Conservation (phyloP, 2,329 filamentous ascomycete species). For the Sclerotinia nivalis region DNA sequence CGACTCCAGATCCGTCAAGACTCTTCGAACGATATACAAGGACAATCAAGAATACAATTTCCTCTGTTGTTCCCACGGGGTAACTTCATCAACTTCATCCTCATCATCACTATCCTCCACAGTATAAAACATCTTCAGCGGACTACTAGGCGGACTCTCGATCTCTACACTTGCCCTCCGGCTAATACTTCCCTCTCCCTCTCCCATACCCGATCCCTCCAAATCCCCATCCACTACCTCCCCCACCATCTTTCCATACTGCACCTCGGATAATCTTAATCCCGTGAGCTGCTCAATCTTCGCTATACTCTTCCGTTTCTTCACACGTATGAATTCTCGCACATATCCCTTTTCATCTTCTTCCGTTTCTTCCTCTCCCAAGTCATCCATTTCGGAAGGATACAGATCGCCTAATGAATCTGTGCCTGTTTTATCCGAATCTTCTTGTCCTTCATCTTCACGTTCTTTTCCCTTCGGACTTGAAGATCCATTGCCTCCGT, state of each 20-base stretch:
- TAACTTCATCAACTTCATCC: conserved; percentile 5
- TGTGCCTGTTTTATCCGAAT: background rate
- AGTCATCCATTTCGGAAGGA: background rate
- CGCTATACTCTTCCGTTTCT: conserved; percentile 22
- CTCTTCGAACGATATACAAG: background rate
- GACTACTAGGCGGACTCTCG: conserved; percentile 23
- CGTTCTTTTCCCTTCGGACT: background rate
- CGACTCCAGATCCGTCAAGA: background rate
- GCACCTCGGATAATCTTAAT: conserved; percentile 18
- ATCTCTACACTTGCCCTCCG: conserved; percentile 11
- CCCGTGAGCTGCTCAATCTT: conserved; percentile 24
- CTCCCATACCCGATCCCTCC: background rate
- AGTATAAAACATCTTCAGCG: conserved; percentile 25
- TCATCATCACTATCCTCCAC: conserved; percentile 17
- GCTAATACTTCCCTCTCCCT: background rate
- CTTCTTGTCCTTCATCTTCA: background rate
- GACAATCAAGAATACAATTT: background rate
- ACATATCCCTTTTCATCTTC: conserved; percentile 15
- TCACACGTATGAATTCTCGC: conserved; percentile 19
- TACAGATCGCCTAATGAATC: background rate
- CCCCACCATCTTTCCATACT: conserved; percentile 23
- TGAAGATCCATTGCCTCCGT: background rate
- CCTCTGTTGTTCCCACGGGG: conserved; percentile 3
- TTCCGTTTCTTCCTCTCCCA: conserved; percentile 19
- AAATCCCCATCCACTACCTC: conserved; percentile 9